Base-by-base conservation (phyloP, 2,329 filamentous ascomycete genomes). In the Torrubiella hemipterigena region DNA sequence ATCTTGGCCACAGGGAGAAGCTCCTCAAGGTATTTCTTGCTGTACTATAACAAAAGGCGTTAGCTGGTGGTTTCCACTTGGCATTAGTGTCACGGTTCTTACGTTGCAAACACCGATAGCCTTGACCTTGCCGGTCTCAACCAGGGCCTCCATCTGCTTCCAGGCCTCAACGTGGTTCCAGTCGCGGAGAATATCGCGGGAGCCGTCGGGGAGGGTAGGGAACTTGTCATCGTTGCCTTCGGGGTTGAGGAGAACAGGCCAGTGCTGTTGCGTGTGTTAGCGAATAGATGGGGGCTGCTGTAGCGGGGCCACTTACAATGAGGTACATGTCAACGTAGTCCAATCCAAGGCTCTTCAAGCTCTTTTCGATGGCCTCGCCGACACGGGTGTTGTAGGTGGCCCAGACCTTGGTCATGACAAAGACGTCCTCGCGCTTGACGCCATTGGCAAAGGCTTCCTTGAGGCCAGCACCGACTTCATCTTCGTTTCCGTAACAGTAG, bases 371-470 rank as follows among this genome's bases (percentile, higher is more conserved):
- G 21, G 69, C 75, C 45, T 79, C 61, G 55, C 81, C 76, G 6
- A 75, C 75, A 6, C 77, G 67, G 21, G 71, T 73, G 54, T 80
- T 77, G 61, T 81, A 87, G 30, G 81, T 84, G 48, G 76, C 79
- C 81, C 84, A 93, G 22, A 87, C 69, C 67, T 93, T 93, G 47
- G 77, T 84, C 33, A 83, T 81, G 36, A 93, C 73, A 58, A 91
- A 93, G 38, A 93, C 59, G 35, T 93, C 81, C 51, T 81, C 72
- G 38, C 84, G 72, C 67, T 78, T 81, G 45, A 81, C 63, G 16
- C 82, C 82, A 5, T 73, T 60, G 17, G 61, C 65, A 47, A 89
- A 74, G 18, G 80, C 83, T 34, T 81, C 76, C 50, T 75, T 73
- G 32, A 93, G 68, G 8, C 81, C 85, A 49, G 77, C 62, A 40